Evolutionary conservation across 1,139 yeast genomes (phyloP), one percentile per base, ranked within the genome.

Genomic region (Candida freyschussii): DNA sequence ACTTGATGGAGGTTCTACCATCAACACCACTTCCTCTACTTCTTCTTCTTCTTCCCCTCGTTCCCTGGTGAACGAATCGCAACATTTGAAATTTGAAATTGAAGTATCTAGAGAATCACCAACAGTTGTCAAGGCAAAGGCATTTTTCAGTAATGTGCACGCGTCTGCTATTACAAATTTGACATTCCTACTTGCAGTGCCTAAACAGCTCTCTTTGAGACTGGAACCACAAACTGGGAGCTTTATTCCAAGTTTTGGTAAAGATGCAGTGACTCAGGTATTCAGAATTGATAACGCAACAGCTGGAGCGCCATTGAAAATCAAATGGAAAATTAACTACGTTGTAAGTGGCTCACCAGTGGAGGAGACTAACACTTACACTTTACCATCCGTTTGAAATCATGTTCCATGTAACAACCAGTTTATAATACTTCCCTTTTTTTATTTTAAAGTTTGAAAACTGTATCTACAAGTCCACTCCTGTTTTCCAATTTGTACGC

Each of bases 241-340:
- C 35, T 48, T 57, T 11, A 52, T 87, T 13, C 63, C 65, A 34
- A 72, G 81, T 2, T 67, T 65, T 34, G 63, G 69, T 29, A 61
- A 59, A 21, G 68, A 72, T 35, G 81, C 80, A 6, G 66, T 85
- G 13, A 63, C 67, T 5, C 95, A 85, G 56, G 63, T 60, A 18
- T 71, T 80, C 37, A 55, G 58, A n/a, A 69, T 89, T 40, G 76
- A 70, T 31, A 74, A 77, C 48, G 69, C 75, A 4, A 46, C 54
- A 3, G 43, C 50, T 3, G 53, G 53, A 17, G 49, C 59, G 20
- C 48, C 70, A 15, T 66, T 85, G 47, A 87, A 85, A 59, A 66
- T 89, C 39, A 82, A 87, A 56, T 89, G 94, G 93, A 85, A 82
- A 56, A 71, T 75, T 19, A 73, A 74, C 39, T 87, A 77, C 53